These are phyloP conservation scores for Aureobasidium sp. DNA, from an alignment of 2,329 filamentous ascomycete species.

Conservation along the genomic window DNA sequence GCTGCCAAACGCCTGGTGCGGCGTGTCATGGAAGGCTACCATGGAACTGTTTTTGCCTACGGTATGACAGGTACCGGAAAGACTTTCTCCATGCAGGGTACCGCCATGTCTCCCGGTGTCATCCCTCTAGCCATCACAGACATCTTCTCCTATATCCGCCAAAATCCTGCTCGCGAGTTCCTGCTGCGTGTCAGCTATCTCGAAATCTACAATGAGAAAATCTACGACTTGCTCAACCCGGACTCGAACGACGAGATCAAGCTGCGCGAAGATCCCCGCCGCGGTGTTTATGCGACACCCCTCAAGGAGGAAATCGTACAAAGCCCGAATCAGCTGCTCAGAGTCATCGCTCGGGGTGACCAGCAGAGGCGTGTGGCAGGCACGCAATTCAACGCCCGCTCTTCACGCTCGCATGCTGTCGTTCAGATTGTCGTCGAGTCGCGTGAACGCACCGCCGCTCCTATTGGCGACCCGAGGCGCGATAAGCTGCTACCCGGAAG, in stretches of 20 bases:
- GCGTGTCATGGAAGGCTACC: conserved; percentile 97
- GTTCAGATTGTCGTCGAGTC: conserved; percentile 99
- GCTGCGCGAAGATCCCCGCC: conserved; percentile 88
- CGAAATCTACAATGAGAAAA: conserved; percentile 98
- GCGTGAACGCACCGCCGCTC: conserved; percentile 66
- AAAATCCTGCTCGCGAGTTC: conserved; percentile 92
- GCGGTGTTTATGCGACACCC: conserved; percentile 92
- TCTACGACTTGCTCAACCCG: conserved; percentile 84
- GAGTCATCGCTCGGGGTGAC: conserved; percentile 92
- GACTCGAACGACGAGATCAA: conserved; percentile 83
- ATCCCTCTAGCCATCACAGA: conserved; percentile 97
- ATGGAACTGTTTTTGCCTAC: conserved; percentile 96
- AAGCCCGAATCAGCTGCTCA: conserved; percentile 86
- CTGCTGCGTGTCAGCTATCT: conserved; percentile 92
- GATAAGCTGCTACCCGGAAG: conserved; percentile 65
- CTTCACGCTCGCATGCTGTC: conserved; percentile 94
- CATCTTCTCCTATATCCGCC: conserved; percentile 97
- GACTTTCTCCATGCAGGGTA: conserved; percentile 99
- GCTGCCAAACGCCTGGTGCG: conserved; percentile 89
- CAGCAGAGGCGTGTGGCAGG: conserved; percentile 83
- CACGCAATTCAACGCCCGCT: conserved; percentile 94
- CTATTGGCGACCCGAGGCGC: conserved; percentile 54
- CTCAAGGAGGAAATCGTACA: conserved; percentile 98
- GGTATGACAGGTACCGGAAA: conserved; percentile 99
- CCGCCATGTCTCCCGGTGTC: conserved; percentile 87